Conservation (phyloP, 1,139 yeast genomes). For the Suhomyces taliae region DNA sequence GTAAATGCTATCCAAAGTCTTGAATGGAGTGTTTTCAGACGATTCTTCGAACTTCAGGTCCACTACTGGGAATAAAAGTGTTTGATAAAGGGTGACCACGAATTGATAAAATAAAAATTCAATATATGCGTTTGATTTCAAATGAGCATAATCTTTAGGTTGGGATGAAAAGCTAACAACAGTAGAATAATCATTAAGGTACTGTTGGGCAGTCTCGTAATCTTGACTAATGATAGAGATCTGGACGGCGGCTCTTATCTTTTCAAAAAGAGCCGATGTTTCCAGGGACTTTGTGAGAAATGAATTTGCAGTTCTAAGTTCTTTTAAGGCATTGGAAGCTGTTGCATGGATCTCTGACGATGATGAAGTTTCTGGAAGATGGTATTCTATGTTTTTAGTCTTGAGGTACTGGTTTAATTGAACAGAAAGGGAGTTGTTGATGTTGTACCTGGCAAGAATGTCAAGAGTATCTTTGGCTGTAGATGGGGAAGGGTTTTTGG, state of each 20-base stretch:
- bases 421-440: neutral
- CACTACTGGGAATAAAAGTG: slow-evolving; percentile 21
- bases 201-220: slow-evolving; percentile 21
- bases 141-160: slow-evolving; percentile 21
- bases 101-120: slow-evolving; percentile 30
- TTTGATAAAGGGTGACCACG: slow-evolving; percentile 20
- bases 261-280: slow-evolving; percentile 7
- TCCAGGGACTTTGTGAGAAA: slow-evolving; percentile 8
- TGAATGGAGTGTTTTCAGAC: slow-evolving; percentile 4
- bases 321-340: slow-evolving; percentile 2
- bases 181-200: slow-evolving; percentile 20
- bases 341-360: neutral
- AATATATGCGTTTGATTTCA: slow-evolving; percentile 24
- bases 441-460: neutral
- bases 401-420: neutral
- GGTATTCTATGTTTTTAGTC: neutral
- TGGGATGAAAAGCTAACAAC: slow-evolving; percentile 26
- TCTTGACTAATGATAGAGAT: slow-evolving; percentile 20
- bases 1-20: slow-evolving; percentile 19
- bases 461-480: slow-evolving; percentile 1
- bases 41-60: neutral
- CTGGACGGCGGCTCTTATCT: slow-evolving; percentile 10
- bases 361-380: neutral
- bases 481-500: neutral
- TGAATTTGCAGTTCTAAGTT: slow-evolving; percentile 2